Evolutionary conservation across 306 rosid genomes (phyloP), one percentile per base, ranked within the genome.

Genomic region (Quercus mongolica): DNA sequence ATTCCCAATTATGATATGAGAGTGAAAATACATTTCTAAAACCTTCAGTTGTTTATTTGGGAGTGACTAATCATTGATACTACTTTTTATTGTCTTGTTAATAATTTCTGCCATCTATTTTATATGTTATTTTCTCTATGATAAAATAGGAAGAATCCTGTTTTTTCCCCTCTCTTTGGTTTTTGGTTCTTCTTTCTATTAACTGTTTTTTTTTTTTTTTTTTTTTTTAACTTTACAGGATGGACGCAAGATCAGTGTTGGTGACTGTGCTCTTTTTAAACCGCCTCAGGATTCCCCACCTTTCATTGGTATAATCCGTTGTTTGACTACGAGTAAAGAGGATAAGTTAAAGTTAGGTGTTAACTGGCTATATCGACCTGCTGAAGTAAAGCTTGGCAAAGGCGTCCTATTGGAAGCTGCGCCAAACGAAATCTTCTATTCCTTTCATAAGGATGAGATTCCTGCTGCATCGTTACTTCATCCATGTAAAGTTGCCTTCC

Each of bases 401-500:
- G 97, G 94, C 74, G 57, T 83, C 80, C 73, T 35, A 12, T 79
- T 86, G 86, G 98, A 92, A 76, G 97, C 98, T 84, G 97, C 92
- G 0, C 98, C 94, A 2, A 94, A 94, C 91, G 98, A 94, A 80
- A 82, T 94, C 55, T 94, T 94, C 74, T 94, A 92, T 73, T 94
- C 98, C 87, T 94, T 92, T 79, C 98, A 94, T 67, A 90, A 94
- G 96, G 93, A 94, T 94, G 97, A 92, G 88, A 92, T 85, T 67
- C 94, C 95, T 85, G 98, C 94, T 75, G 96, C 97, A 84, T 92
- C 97, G 12, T 72, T 94, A 89, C 93, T 94, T 82, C 98, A 94
- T 92, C 97, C 93, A 64, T 94, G 98, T 89, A 94, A 90, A 92
- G 98, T 94, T 38, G 88, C 97, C 57, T 94, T 94, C 88, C 98